phyloP scores from a whole-genome alignment of 805 yeast genomes.

The Myxozyma kluyveri region DNA sequence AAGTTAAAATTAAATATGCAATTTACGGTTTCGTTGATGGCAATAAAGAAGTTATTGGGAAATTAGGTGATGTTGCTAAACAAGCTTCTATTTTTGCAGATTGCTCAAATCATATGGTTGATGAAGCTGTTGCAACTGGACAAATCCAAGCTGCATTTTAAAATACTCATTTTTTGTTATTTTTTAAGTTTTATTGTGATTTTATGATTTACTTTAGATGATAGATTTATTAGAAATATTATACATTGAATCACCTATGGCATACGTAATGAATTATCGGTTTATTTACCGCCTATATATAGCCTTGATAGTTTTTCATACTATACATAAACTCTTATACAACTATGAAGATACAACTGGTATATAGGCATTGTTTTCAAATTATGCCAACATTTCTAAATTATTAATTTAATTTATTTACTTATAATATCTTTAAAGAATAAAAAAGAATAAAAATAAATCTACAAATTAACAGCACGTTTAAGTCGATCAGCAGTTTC shows the following conservation, averaged over 20 bases:
- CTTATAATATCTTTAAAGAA: too few species aligned
- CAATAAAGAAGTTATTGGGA: constrained; percentile 64
- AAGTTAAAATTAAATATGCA: constrained; percentile 73
- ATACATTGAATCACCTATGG: too few species aligned
- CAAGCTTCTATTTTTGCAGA: constrained; percentile 76
- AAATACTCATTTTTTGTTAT: constrained; percentile 2
- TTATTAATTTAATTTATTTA: too few species aligned
- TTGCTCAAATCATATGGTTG: constrained; percentile 62
- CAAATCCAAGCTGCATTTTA: not conserved
- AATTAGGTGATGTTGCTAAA: constrained; percentile 69
- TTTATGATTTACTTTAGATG: not conserved
- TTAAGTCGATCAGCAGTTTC: constrained; percentile 28
- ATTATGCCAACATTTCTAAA: too few species aligned
- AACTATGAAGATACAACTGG: too few species aligned
- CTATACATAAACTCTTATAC: too few species aligned
- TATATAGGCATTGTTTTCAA: too few species aligned
- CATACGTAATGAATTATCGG: too few species aligned
- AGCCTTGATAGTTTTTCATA: too few species aligned
- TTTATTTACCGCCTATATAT: too few species aligned
- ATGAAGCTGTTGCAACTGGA: constrained; percentile 42
- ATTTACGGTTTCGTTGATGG: constrained; percentile 83
- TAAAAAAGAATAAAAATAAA: too few species aligned
- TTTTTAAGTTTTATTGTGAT: not conserved
- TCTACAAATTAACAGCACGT: constrained; percentile 23
- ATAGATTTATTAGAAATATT: not conserved